Percentiles rank a stretch among this genome's conserved stretches.
Conservation (phyloP, 768 basidiomycete genomes). For the Butyriboletus loyo region DNA sequence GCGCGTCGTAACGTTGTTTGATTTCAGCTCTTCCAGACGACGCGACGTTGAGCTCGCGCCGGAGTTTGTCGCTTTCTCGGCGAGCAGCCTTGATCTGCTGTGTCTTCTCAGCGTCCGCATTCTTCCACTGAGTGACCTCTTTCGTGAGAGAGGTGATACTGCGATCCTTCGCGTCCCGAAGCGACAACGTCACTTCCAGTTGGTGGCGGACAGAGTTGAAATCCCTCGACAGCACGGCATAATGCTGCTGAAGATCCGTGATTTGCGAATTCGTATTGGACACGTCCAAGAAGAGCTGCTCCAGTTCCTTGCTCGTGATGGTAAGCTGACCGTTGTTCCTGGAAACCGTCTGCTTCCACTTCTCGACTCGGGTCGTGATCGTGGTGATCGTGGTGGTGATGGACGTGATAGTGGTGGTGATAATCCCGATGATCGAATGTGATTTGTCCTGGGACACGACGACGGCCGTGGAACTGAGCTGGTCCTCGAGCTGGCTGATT, state of each 20-base stretch:
- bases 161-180: background rate
- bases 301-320: slow-evolving; percentile 5
- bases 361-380: background rate
- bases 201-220: background rate
- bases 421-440: no score
- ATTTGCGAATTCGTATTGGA: background rate
- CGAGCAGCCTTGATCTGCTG: background rate
- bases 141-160: background rate
- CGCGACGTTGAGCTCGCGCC: background rate
- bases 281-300: background rate
- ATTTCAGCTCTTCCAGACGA: background rate
- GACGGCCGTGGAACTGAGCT: no score
- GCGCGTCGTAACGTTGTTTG: background rate
- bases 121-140: background rate
- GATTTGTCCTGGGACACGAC: no score
- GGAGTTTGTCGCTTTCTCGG: background rate
- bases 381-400: slow-evolving; percentile 1
- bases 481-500: background rate
- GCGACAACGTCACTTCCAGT: background rate
- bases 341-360: background rate
- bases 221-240: background rate
- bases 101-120: background rate
- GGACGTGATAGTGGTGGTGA: background rate
- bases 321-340: background rate
- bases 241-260: background rate